Base-by-base conservation (phyloP, 1,139 yeast species). In the Hyphopichia wangnamkhiaoensis region DNA sequence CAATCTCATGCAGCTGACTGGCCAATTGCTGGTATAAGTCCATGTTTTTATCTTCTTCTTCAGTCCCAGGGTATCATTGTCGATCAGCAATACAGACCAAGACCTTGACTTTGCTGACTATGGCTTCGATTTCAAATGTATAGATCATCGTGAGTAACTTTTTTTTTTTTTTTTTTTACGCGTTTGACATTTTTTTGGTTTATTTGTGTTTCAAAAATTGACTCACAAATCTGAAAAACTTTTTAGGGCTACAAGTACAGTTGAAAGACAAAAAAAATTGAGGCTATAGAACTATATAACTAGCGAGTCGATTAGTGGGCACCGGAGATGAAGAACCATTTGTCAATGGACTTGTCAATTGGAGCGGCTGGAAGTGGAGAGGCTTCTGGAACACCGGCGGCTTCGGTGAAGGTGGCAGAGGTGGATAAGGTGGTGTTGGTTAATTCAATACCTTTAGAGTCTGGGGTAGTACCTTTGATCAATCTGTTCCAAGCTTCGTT, bases 241-340 rank as follows among this genome's bases (percentile, higher is more conserved):
- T n/a, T n/a, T n/a, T n/a, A n/a, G n/a, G n/a, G n/a, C n/a, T 21
- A 21, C 24, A 21, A 21, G 10, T 7, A 21, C 10, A 7, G 24
- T 7, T 10, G 10, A 21, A 21, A 21, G 24, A 7, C 7, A 21
- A 21, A 21, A 21, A 21, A 21, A 10, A 21, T 7, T 21, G 7
- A 21, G 30, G 30, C 30, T 17, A 27, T 8, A n/a, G 16, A n/a
- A n/a, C 13, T 8, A 7, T n/a, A 13, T 30, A n/a, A 16, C 19
- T 6, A 14, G 14, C 19, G 19, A 18, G 12, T 9, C 7, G 33
- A 24, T 58, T 67, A 72, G 53, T 72, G 77, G 48, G 77, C 85
- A 70, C 97, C 97, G 49, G 98, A 88, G 66, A 93, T 93, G 81
- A 82, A 93, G 80, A 93, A 93, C 98, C 98, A 93, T 77, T 93